Percentiles rank a stretch among this genome's conserved stretches.
Evolutionary conservation across 768 basidiomycete genomes (phyloP).

Genomic region (Scleroderma bovista): DNA sequence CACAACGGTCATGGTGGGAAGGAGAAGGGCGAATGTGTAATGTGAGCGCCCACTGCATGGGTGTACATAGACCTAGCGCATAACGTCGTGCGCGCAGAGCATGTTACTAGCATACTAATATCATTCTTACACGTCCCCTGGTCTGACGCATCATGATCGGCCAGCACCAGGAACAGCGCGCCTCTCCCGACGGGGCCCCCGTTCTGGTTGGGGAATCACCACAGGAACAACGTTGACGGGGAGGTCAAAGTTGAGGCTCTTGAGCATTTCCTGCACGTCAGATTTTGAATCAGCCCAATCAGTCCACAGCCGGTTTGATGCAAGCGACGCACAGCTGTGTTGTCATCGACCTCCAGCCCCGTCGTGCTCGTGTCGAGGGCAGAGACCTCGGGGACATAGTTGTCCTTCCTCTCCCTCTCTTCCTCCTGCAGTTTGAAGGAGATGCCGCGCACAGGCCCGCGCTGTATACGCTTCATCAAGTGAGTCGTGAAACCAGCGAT

Average conservation of each 20-base stretch:
- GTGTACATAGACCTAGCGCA: neutral
- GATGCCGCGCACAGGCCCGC: constrained; percentile 97
- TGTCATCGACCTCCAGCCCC: constrained; percentile 83
- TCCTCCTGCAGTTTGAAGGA: constrained; percentile 99
- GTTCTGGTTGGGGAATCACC: constrained; percentile 61
- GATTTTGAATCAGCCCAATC: neutral
- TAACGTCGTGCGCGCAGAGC: neutral
- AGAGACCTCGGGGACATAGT: constrained; percentile 97
- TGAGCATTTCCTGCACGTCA: constrained; percentile 68
- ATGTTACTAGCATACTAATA: neutral
- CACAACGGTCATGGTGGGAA: too few species aligned
- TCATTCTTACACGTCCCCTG: neutral
- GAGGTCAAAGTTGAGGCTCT: constrained; percentile 93
- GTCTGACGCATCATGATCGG: constrained; percentile 31
- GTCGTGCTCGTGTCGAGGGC: constrained; percentile 77
- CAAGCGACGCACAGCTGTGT: constrained; percentile 74
- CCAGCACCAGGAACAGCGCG: constrained; percentile 80
- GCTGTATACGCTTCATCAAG: constrained; percentile 99
- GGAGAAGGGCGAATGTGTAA: neutral
- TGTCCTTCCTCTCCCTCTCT: constrained; percentile 98
- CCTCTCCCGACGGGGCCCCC: constrained; percentile 67
- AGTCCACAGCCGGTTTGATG: neutral
- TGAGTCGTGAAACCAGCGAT: constrained; percentile 99
- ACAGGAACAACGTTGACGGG: constrained; percentile 64
- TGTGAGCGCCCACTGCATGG: neutral